phyloP scores from a whole-genome alignment of 208 protist genomes.

The Crithidia fasciculata region DNA sequence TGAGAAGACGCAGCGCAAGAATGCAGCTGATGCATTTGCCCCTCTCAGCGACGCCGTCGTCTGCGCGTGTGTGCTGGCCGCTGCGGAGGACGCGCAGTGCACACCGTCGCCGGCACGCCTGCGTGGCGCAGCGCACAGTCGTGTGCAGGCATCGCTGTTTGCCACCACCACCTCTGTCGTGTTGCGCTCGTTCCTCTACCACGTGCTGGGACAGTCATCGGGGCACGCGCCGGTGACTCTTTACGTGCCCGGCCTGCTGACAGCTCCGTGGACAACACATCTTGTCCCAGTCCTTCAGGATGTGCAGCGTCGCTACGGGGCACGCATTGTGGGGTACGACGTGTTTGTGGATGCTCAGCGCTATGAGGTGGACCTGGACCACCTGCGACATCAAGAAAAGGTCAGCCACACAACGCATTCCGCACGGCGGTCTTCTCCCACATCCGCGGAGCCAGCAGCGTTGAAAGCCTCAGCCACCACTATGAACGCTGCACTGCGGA shows the following conservation, averaged over 20 bases:
- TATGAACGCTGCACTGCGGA: not conserved
- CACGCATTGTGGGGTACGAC: constrained; percentile 29
- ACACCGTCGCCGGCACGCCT: constrained; percentile 2
- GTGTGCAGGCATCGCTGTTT: constrained; percentile 17
- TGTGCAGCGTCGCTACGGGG: constrained; percentile 6
- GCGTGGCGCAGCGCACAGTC: not conserved
- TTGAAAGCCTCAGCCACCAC: not conserved
- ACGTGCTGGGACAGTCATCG: not conserved
- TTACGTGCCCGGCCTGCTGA: constrained; percentile 33
- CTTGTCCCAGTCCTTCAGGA: constrained; percentile 15
- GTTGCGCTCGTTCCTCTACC: constrained; percentile 14
- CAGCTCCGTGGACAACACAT: constrained; percentile 29
- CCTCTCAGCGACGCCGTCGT: not conserved
- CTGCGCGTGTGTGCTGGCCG: not conserved
- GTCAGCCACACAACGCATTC: not conserved
- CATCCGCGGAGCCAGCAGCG: not conserved
- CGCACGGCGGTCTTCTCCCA: not conserved
- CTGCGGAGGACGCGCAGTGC: not conserved
- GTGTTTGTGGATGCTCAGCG: constrained; percentile 13
- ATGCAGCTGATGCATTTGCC: not conserved
- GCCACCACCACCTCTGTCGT: constrained; percentile 21
- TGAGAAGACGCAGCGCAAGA: too few species aligned
- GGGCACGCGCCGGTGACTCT: constrained; percentile 10
- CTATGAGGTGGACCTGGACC: constrained; percentile 27
- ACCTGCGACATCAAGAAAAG: constrained; percentile 4